These are phyloP conservation scores for Colletotrichum echinochloae DNA, from an alignment of 2,329 filamentous ascomycete genomes.

Conservation along the genomic window DNA sequence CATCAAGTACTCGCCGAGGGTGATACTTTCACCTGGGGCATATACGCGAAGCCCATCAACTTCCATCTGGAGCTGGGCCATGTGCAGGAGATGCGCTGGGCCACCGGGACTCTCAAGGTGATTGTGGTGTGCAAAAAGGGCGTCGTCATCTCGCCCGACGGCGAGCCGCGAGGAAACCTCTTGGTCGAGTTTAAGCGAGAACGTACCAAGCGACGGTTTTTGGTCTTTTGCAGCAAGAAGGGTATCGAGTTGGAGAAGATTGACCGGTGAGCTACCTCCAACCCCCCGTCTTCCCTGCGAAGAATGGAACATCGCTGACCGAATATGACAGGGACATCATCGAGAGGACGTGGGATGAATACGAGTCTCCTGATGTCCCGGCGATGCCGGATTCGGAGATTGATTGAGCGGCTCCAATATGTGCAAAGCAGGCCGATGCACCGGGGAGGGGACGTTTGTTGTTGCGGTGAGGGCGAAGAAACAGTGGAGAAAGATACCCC, in stretches of 20 bases:
- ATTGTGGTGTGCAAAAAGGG: slow-evolving; percentile 52
- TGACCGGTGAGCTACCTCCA: slow-evolving; percentile 53
- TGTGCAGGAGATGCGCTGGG: slow-evolving; percentile 59
- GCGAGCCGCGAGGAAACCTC: slow-evolving; percentile 57
- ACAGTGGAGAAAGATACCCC: slow-evolving; percentile 36
- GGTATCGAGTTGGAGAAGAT: slow-evolving; percentile 56
- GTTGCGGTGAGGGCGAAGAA: slow-evolving; percentile 5
- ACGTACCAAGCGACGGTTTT: slow-evolving; percentile 64
- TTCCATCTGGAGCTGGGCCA: slow-evolving; percentile 63
- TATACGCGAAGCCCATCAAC: slow-evolving; percentile 63
- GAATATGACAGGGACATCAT: slow-evolving; percentile 43
- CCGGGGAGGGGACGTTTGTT: neutral
- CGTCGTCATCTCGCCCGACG: slow-evolving; percentile 47
- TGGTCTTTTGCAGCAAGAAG: slow-evolving; percentile 60
- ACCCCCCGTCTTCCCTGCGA: neutral
- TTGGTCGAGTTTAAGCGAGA: slow-evolving; percentile 65
- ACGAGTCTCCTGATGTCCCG: slow-evolving; percentile 34
- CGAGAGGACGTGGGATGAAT: slow-evolving; percentile 58
- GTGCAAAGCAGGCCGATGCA: neutral
- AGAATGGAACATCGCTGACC: neutral
- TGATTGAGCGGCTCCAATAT: neutral
- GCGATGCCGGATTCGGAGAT: slow-evolving; percentile 35
- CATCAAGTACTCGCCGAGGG: slow-evolving; percentile 65
- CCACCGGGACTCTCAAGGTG: slow-evolving; percentile 56
- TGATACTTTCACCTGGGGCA: slow-evolving; percentile 59